A percentile compares a stretch with the other conserved stretches of the same genome.
Evolutionary conservation across 345 rosid genomes (phyloP).

Genomic region (Populus simonii): DNA sequence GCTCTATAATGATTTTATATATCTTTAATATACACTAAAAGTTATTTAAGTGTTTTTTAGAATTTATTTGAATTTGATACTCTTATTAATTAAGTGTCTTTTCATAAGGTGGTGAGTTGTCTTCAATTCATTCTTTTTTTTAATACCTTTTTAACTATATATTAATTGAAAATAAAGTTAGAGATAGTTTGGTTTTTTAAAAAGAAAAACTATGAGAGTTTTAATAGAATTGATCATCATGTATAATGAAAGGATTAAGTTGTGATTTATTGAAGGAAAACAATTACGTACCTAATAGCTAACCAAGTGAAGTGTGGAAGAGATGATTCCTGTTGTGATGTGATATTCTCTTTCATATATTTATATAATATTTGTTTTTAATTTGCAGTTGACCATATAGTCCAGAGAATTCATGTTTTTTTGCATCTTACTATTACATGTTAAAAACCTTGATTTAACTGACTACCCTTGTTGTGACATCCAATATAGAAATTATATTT

Average conservation of each 20-base stretch:
- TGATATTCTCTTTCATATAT: background rate
- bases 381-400: background rate
- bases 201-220: background rate
- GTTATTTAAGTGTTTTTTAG: too few species aligned
- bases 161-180: background rate
- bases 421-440: background rate
- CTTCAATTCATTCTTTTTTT: background rate
- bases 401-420: background rate
- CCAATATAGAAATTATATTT: background rate
- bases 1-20: too few species aligned
- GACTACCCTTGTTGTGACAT: background rate
- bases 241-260: background rate
- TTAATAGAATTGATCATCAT: background rate
- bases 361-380: background rate
- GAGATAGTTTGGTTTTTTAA: too few species aligned
- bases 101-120: background rate
- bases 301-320: background rate
- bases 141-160: background rate
- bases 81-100: too few species aligned
- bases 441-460: background rate
- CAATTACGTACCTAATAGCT: background rate
- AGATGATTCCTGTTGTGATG: background rate
- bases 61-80: too few species aligned
- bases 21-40: too few species aligned
- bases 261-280: background rate